These are phyloP conservation scores for Avena insularis DNA, from an alignment of 176 grass and related monocot species.

Conservation along the genomic window DNA sequence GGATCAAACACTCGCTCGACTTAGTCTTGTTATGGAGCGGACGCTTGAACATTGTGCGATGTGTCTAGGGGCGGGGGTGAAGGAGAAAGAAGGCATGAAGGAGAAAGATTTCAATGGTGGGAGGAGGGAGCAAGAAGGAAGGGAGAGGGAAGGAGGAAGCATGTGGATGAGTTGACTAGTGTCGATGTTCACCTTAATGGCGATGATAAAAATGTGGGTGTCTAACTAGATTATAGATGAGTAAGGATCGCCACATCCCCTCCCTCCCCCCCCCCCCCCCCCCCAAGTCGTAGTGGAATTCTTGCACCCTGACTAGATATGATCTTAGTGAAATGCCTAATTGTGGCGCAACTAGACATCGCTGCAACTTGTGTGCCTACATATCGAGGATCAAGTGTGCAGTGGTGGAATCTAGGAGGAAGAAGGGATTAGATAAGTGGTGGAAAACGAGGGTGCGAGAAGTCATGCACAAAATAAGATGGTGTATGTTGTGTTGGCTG, in stretches of 20 bases:
- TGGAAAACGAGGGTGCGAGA: background rate
- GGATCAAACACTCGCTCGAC: too few relatives aligned
- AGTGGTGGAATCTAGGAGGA: too few relatives aligned
- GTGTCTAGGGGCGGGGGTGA: background rate
- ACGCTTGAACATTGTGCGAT: background rate
- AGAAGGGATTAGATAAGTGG: background rate
- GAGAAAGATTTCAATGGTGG: background rate
- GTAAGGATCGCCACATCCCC: too few relatives aligned
- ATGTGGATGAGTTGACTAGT: background rate
- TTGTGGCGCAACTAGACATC: background rate
- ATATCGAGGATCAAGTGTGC: too few relatives aligned
- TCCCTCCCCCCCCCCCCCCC: too few relatives aligned
- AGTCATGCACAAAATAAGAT: too few relatives aligned
- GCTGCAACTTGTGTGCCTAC: background rate
- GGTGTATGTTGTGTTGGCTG: background rate
- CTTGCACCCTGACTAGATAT: too few relatives aligned
- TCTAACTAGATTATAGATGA: accelerated
- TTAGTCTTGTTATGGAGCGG: accelerated
- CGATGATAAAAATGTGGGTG: accelerated
- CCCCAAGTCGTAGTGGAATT: too few relatives aligned
- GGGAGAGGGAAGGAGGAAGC: too few relatives aligned
- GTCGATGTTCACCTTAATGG: background rate
- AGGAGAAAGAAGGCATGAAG: background rate
- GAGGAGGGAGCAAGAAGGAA: background rate
- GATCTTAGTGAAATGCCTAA: background rate